phyloP scores from a whole-genome alignment of 257 asterid species.

The Solanum bukasovii region DNA sequence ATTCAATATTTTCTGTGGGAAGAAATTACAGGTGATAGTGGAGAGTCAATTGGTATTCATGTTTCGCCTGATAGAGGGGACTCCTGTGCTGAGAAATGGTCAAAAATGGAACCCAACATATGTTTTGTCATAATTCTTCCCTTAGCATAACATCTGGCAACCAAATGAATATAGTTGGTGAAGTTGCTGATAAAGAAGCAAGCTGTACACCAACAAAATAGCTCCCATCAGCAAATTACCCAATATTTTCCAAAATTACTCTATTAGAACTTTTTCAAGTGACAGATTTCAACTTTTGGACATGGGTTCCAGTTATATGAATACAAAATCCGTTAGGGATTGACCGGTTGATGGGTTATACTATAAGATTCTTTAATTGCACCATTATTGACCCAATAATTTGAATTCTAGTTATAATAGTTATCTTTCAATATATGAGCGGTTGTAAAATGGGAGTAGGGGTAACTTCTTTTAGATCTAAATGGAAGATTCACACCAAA shows the following conservation, averaged over 20 bases:
- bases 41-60: neutral
- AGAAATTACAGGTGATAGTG: neutral
- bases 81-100: neutral
- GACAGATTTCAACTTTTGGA: neutral
- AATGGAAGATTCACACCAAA: neutral
- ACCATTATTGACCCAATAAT: neutral
- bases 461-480: neutral
- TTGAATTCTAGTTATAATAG: neutral
- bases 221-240: neutral
- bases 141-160: neutral
- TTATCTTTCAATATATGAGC: neutral
- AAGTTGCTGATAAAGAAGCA: neutral
- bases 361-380: neutral
- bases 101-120: neutral
- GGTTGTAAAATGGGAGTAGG: neutral
- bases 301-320: neutral
- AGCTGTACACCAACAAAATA: neutral
- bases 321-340: neutral
- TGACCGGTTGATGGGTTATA: neutral
- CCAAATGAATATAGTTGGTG: neutral
- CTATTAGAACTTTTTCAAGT: neutral
- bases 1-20: neutral
- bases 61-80: neutral
- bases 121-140: neutral
- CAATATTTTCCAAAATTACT: neutral